Base-by-base conservation (phyloP, 2,329 filamentous ascomycete genomes). In the Pestalotiopsis fici region DNA sequence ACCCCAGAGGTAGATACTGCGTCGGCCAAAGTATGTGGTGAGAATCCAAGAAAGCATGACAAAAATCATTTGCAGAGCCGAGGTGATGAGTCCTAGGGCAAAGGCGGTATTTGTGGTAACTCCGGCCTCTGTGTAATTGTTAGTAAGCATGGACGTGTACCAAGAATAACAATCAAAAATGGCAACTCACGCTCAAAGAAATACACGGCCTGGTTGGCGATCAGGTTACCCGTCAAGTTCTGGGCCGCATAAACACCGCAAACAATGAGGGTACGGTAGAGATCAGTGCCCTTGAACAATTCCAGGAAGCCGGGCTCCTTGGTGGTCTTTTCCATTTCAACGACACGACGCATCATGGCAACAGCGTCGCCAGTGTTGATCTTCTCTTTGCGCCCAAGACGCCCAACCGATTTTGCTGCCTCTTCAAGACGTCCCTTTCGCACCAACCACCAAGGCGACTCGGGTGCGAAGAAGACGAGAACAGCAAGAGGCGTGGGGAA, bases 211-310 rank as follows among this genome's bases (percentile, higher is more conserved):
- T 90, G 92, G 66, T 87, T 87, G 61, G 89, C 88, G 70, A 91
- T 86, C 15, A 89, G 87, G 69, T 89, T 88, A 27, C 90, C 89
- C 62, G 85, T 87, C 2, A 91, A 79, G 27, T 90, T 89, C 73
- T 92, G 90, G 2, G 89, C 89, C 2, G 86, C 84, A 80, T 90
- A 91, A 5, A 89, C 87, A 76, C 90, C 89, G 68, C 82, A 81
- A 4, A 85, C 82, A 47, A 88, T 87, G 72, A 87, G 86, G 0
- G 86, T 88, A n/a, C 86, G 82, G 25, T 85, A 80, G 18, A 82
- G 73, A 68, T 86, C 85, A 54, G 80, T 78, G 1, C 83, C 84
- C 56, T 77, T 81, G 71, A 88, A 82, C 59, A 85, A 86, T 67
- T 88, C 85, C 28, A 76, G 18, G 70, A 87, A 88, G 1, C 79